phyloP scores from a whole-genome alignment of 2,329 filamentous ascomycete genomes.

The Seiridium cupressi region DNA sequence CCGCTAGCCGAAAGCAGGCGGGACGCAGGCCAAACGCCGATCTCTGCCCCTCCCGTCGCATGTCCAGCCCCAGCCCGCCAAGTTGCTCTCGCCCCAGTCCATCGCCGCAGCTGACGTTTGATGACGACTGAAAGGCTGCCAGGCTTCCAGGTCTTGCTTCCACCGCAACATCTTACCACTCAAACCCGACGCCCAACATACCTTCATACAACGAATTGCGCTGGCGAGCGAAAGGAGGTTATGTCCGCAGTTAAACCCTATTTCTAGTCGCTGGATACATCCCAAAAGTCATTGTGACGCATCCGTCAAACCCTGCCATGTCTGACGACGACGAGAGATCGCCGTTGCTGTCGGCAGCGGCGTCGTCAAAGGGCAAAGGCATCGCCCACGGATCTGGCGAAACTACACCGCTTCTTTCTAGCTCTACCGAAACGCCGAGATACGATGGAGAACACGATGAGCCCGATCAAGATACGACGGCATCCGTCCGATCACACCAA shows the following conservation, averaged over 20 bases:
- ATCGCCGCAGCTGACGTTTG: not conserved
- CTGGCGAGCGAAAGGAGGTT: too few species aligned
- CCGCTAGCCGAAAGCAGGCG: too few species aligned
- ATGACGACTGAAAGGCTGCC: not conserved
- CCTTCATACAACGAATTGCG: too few species aligned
- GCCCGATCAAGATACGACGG: constrained; percentile 19
- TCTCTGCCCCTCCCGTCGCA: too few species aligned
- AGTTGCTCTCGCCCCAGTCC: not conserved
- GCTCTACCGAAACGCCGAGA: constrained; percentile 31
- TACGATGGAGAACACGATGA: constrained; percentile 37
- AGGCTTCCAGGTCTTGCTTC: not conserved
- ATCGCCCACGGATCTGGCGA: constrained; percentile 32
- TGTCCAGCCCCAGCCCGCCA: too few species aligned
- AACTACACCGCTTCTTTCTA: constrained; percentile 51
- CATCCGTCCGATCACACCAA: constrained; percentile 27
- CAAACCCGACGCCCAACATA: not conserved
- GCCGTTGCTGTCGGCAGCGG: constrained; percentile 39
- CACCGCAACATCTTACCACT: not conserved
- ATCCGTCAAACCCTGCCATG: constrained; percentile 29
- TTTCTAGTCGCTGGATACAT: too few species aligned
- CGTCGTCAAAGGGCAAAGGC: constrained; percentile 20
- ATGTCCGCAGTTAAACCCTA: too few species aligned
- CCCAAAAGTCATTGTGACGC: not conserved
- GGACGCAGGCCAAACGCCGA: too few species aligned
- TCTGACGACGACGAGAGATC: constrained; percentile 42